Evolutionary conservation across 2,329 filamentous ascomycete genomes (phyloP).

Genomic region (Periconia sp.): DNA sequence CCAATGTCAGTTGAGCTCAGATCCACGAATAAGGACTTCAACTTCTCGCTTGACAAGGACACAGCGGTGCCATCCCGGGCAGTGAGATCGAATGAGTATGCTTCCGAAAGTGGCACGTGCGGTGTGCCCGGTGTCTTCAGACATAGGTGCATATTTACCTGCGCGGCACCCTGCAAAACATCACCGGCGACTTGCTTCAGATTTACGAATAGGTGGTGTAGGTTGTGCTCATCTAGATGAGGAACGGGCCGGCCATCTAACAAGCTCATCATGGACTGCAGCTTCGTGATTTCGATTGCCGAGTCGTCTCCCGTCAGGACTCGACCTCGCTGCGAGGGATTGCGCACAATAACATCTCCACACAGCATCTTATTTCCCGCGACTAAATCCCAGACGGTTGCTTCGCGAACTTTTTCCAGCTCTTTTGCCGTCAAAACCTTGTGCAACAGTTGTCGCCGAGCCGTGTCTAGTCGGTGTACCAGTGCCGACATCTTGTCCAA

Average conservation of each 20-base stretch:
- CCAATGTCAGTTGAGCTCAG: constrained; percentile 77
- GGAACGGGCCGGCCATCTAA: constrained; percentile 80
- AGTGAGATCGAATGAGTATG: constrained; percentile 78
- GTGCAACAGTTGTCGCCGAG: constrained; percentile 88
- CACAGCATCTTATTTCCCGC: constrained; percentile 92
- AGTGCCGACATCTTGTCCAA: constrained; percentile 82
- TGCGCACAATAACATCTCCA: constrained; percentile 92
- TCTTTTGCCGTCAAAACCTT: constrained; percentile 90
- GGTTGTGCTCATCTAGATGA: constrained; percentile 69
- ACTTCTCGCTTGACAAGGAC: constrained; percentile 68
- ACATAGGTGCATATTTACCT: constrained; percentile 77
- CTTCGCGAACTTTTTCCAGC: constrained; percentile 78
- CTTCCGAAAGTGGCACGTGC: constrained; percentile 77
- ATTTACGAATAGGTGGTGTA: constrained; percentile 84
- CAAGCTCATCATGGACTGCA: constrained; percentile 96
- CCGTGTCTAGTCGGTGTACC: constrained; percentile 81
- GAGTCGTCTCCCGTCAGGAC: constrained; percentile 92
- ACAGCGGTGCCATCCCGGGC: constrained; percentile 73
- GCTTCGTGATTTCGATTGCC: constrained; percentile 84
- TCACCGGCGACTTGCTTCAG: constrained; percentile 82
- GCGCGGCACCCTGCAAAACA: constrained; percentile 73
- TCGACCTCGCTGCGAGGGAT: constrained; percentile 80
- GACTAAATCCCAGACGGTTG: constrained; percentile 94
- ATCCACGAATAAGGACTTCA: constrained; percentile 88
- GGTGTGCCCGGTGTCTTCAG: constrained; percentile 69